Percentiles rank a stretch among this genome's conserved stretches.
Conservation (phyloP, 176 grass and related monocot genomes). For the Eragrostis curvula region DNA sequence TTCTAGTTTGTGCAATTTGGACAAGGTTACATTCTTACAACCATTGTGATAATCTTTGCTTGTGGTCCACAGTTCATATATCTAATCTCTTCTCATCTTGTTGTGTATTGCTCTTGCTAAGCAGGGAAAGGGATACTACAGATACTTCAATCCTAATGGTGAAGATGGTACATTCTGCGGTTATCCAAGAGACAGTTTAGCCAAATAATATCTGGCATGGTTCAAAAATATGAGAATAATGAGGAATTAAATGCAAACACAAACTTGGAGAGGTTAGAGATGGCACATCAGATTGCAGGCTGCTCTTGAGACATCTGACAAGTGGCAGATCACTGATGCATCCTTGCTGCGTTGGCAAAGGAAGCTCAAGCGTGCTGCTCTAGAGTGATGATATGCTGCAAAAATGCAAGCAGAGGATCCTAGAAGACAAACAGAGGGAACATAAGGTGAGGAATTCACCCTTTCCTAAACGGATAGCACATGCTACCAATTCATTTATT, state of each 20-base stretch:
- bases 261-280: not conserved
- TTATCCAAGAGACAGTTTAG: not conserved
- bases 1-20: not conserved
- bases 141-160: not conserved
- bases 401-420: not conserved
- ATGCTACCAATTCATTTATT: not conserved
- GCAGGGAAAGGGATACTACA: not conserved
- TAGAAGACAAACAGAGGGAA: not conserved
- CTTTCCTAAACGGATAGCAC: not conserved
- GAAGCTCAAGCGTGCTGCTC: not conserved
- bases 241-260: not conserved
- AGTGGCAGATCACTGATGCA: slow-evolving; percentile 1
- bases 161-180: not conserved
- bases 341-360: not conserved
- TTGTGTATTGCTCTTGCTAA: not conserved
- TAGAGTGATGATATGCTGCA: not conserved
- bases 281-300: not conserved
- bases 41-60: not conserved
- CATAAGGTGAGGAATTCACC: not conserved
- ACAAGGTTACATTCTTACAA: not conserved
- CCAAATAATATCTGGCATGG: not conserved
- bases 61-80: not conserved
- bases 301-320: not conserved
- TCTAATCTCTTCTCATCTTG: not conserved
- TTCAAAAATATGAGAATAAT: not conserved